Conservation (phyloP, 2,329 filamentous ascomycete genomes). For the Paracamarosporium sp. region DNA sequence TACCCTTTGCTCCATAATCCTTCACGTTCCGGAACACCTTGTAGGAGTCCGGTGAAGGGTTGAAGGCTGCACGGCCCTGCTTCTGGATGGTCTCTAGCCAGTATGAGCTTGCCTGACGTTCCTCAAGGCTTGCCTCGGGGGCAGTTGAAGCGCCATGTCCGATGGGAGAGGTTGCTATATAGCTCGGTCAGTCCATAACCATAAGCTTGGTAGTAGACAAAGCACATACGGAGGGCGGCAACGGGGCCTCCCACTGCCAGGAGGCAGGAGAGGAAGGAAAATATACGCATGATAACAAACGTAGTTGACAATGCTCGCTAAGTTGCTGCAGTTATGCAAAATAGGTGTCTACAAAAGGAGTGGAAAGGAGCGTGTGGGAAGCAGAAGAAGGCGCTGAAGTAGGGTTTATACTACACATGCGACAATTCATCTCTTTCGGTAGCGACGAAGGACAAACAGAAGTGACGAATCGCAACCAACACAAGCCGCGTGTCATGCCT, state of each 20-base stretch:
- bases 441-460: not conserved
- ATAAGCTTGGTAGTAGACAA: not conserved
- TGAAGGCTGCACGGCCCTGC: conserved; percentile 51
- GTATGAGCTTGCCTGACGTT: conserved; percentile 33
- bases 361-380: conserved; percentile 7
- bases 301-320: conserved; percentile 1
- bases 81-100: conserved; percentile 54
- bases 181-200: not conserved
- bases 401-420: conserved; percentile 8
- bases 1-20: conserved; percentile 53
- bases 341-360: conserved; percentile 9
- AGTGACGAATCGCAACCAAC: not conserved
- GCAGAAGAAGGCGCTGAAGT: not conserved
- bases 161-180: conserved; percentile 13
- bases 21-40: conserved; percentile 54
- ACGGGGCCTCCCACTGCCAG: conserved; percentile 32
- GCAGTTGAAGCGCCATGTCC: conserved; percentile 7
- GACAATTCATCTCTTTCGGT: not conserved
- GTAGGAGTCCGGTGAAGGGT: conserved; percentile 45
- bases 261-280: conserved; percentile 36
- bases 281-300: conserved; percentile 28
- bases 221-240: conserved; percentile 23
- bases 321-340: not conserved
- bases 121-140: not conserved
- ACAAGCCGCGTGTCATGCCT: not conserved